Base-by-base conservation (phyloP, 2,329 filamentous ascomycete species). In the Chaetomiaceae sp. region DNA sequence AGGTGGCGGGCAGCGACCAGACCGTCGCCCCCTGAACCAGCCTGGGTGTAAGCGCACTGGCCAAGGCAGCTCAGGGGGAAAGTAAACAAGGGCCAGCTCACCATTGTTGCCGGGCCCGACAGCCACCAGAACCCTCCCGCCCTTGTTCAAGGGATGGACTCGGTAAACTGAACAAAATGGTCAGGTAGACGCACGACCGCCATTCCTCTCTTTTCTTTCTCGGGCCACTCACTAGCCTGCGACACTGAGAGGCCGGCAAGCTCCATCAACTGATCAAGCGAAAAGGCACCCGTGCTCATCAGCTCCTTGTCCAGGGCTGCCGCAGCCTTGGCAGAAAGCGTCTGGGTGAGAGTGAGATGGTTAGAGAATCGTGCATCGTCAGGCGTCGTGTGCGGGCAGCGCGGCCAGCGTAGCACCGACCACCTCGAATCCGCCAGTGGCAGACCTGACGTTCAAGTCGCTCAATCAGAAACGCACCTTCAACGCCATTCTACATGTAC, bases 221-320 rank as follows among this genome's bases (percentile, higher is more conserved):
- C 10, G 17, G 12, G 11, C 6, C 18, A 62, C 72, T 48, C 62
- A 90, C 88, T 82, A 41, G 86, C 89, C 73, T 97, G 89, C 11
- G 91, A 91, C 20, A 97, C 89, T 1, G 89, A 90, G 0, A 98
- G 75, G 0, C 93, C 93, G 35, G 93, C 93, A 7, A 98, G 72
- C 64, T 97, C 93, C 93, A 98, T 97, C 39, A 98, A 73, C 67
- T 98, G 93, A 62, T 97, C 93, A 45, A 98, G 78, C 10, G 88
- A 95, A 68, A 95, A 98, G 8, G 86, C 89, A 1, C 83, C 80
- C 10, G 79, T 78, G 62, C 81, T 86, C 90, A 98, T 97, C 52
- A 98, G 82, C 63, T 98, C 91, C 65, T 87, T 83, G 64, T 98
- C 93, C 15, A 98, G 78, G 38, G 88, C 86, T 0, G 87, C 84